Percentiles rank a stretch among this genome's conserved stretches.
Evolutionary conservation across 306 rosid species (phyloP).

Genomic region (Malus fusca): DNA sequence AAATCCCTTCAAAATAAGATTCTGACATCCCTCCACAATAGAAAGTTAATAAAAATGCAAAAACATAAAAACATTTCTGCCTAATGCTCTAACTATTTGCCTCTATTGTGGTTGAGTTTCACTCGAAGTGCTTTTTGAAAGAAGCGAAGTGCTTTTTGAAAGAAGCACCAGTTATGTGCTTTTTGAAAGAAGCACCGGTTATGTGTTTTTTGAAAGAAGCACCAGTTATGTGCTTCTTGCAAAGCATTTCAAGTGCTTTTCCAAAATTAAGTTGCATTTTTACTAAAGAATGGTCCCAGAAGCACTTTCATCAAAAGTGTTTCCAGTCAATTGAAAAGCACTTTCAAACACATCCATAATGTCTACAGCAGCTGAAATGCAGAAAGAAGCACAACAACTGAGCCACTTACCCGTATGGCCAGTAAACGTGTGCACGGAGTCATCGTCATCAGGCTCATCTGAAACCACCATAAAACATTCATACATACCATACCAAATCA

Average conservation of each 20-base stretch:
- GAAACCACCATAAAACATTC: constrained; percentile 15
- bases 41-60: neutral
- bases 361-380: neutral
- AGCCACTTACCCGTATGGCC: constrained; percentile 60
- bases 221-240: no score
- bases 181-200: no score
- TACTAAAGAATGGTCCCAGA: no score
- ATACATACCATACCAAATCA: constrained; percentile 5
- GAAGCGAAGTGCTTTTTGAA: no score
- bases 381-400: neutral
- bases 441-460: constrained; percentile 77
- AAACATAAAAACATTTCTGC: neutral
- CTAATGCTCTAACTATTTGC: neutral
- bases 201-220: no score
- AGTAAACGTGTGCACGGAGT: constrained; percentile 65
- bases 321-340: no score
- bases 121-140: no score
- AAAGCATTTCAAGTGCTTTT: no score
- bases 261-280: no score
- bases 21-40: neutral
- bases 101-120: neutral
- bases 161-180: no score
- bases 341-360: neutral
- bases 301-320: no score
- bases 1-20: neutral